A percentile compares a stretch with the other conserved stretches of the same genome.
Conservation (phyloP, 1,284 basidiomycete species). For the Peniophora sp. region DNA sequence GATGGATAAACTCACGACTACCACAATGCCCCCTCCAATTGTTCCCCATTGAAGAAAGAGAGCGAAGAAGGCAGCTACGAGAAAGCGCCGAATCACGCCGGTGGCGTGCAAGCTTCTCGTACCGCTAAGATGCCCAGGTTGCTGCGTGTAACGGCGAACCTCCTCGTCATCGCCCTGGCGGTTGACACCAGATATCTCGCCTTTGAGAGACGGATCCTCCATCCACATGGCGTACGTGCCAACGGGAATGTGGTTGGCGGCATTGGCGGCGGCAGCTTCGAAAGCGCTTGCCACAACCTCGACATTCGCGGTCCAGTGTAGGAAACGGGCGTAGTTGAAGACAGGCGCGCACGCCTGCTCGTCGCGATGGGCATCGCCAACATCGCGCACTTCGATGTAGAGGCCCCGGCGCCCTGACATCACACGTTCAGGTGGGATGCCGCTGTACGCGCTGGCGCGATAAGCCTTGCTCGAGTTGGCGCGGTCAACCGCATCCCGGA, state of each 20-base stretch:
- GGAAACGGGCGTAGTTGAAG: conserved; percentile 18
- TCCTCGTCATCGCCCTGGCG: conserved; percentile 4
- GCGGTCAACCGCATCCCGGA: neutral
- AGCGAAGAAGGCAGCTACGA: conserved; percentile 13
- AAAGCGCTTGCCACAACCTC: conserved; percentile 14
- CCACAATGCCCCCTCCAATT: conserved; percentile 14
- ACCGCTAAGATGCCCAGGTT: conserved; percentile 11
- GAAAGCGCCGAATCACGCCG: conserved; percentile 14
- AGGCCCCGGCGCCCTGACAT: neutral
- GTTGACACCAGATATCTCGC: conserved; percentile 7
- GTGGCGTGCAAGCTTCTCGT: conserved; percentile 3
- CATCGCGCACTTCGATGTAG: neutral
- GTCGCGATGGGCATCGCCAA: conserved; percentile 4
- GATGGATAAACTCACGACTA: conserved; percentile 14
- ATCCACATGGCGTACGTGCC: neutral
- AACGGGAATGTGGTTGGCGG: neutral
- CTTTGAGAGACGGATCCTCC: neutral
- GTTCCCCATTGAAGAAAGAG: conserved; percentile 19
- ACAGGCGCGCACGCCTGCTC: conserved; percentile 15
- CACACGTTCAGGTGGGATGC: neutral
- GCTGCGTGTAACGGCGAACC: conserved; percentile 2
- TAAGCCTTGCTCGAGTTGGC: neutral
- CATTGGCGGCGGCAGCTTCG: conserved; percentile 10
- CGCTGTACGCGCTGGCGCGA: neutral
- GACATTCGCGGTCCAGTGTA: conserved; percentile 14